Conservation (phyloP, 108 stramenopile species). For the Nitzschia inconspicua region DNA sequence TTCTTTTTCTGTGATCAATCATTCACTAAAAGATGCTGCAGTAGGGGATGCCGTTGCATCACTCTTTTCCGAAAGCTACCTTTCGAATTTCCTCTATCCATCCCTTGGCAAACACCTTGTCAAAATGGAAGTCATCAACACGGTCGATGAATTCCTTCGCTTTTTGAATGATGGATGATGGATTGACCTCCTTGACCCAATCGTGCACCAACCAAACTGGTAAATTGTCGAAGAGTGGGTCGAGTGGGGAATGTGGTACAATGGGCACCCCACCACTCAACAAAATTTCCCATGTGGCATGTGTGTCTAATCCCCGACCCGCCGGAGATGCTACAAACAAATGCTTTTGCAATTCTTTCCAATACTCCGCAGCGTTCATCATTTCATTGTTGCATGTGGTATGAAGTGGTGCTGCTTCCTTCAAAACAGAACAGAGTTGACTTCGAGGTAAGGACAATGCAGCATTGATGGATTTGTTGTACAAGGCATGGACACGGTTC, state of each 20-base stretch:
- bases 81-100: too few relatives aligned
- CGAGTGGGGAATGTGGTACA: not conserved
- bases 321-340: not conserved
- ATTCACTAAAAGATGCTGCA: too few relatives aligned
- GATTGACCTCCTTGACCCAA: too few relatives aligned
- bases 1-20: too few relatives aligned
- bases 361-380: slow-evolving; percentile 54
- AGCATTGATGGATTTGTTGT: not conserved
- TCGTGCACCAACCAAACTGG: too few relatives aligned
- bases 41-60: too few relatives aligned
- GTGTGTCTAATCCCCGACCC: slow-evolving; percentile 2
- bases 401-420: not conserved
- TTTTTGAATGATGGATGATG: too few relatives aligned
- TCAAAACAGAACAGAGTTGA: not conserved
- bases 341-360: slow-evolving; percentile 52
- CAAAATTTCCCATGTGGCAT: slow-evolving; percentile 5
- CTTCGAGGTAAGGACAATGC: not conserved
- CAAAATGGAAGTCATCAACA: too few relatives aligned
- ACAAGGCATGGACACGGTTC: not conserved
- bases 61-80: too few relatives aligned
- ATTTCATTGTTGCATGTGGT: slow-evolving; percentile 11
- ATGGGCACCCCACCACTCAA: slow-evolving; percentile 1
- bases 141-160: too few relatives aligned
- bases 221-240: not conserved
- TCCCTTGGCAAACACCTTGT: too few relatives aligned